A percentile compares a stretch with the other conserved stretches of the same genome.
Conservation (phyloP, 306 rosid species). For the Quercus berberidifolia region DNA sequence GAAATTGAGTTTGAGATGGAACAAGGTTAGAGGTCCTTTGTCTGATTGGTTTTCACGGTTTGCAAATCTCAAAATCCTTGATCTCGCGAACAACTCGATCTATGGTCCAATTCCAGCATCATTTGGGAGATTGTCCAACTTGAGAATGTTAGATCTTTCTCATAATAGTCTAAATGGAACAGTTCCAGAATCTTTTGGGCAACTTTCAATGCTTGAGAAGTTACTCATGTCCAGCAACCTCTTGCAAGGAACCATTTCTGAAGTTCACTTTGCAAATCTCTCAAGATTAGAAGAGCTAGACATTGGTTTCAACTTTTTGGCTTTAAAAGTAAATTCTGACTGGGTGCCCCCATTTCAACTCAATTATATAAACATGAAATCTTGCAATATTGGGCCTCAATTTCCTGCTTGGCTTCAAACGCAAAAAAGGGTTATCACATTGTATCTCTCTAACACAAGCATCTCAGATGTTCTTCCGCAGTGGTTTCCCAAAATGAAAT, state of each 20-base stretch:
- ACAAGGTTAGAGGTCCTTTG: not conserved
- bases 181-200: slow-evolving; percentile 8
- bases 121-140: slow-evolving; percentile 7
- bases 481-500: slow-evolving; percentile 4
- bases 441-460: slow-evolving; percentile 19
- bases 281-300: slow-evolving; percentile 5
- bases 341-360: slow-evolving; percentile 19
- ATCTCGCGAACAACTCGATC: not conserved
- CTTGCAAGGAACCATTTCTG: not conserved
- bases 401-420: slow-evolving; percentile 7
- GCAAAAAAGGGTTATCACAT: slow-evolving; percentile 1
- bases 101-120: slow-evolving; percentile 13
- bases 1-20: slow-evolving; percentile 10
- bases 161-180: slow-evolving; percentile 1
- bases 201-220: slow-evolving; percentile 3
- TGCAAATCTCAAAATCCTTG: not conserved
- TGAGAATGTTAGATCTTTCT: slow-evolving; percentile 1
- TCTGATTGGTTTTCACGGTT: slow-evolving; percentile 16
- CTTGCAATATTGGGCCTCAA: slow-evolving; percentile 10
- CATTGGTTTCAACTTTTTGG: slow-evolving; percentile 11
- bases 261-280: slow-evolving; percentile 10
- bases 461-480: slow-evolving; percentile 7
- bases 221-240: not conserved
- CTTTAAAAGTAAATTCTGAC: not conserved
- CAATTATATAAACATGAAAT: not conserved